These are phyloP conservation scores for Daldinia childiae DNA, from an alignment of 495 filamentous ascomycete genomes.

Conservation along the genomic window DNA sequence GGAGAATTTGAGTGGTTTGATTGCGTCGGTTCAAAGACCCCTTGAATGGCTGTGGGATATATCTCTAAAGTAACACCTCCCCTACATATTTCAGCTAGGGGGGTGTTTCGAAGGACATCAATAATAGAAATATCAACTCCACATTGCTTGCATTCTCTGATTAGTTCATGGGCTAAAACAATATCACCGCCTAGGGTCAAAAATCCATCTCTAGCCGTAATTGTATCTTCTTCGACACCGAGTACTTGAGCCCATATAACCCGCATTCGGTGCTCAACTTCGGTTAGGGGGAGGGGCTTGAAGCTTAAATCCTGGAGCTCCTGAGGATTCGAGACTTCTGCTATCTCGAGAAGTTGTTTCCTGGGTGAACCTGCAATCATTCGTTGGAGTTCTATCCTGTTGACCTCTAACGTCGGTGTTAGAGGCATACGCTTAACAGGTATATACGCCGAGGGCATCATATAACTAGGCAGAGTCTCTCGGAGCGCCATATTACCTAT, in stretches of 20 bases:
- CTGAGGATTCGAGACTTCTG: constrained; percentile 45
- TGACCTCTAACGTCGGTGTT: constrained; percentile 55
- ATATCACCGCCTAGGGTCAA: constrained; percentile 56
- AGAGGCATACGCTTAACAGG: constrained; percentile 56
- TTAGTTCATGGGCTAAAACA: constrained; percentile 52
- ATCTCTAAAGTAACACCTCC: constrained; percentile 36
- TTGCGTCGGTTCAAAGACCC: constrained; percentile 35
- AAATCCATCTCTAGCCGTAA: constrained; percentile 55
- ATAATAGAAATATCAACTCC: constrained; percentile 51
- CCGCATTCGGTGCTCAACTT: constrained; percentile 56
- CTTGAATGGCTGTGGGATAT: constrained; percentile 32
- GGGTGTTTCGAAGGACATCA: constrained; percentile 49
- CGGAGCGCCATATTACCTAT: constrained; percentile 51
- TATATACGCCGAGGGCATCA: constrained; percentile 55
- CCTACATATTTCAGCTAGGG: constrained; percentile 54
- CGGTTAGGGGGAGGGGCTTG: constrained; percentile 55
- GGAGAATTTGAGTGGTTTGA: constrained; percentile 5
- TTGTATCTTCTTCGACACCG: constrained; percentile 48
- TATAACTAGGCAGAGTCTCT: constrained; percentile 45
- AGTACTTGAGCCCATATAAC: constrained; percentile 56
- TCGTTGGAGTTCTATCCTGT: constrained; percentile 53
- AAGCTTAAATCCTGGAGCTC: constrained; percentile 48
- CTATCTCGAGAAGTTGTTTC: constrained; percentile 51
- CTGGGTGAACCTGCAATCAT: constrained; percentile 51
- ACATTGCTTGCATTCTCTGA: constrained; percentile 51